Evolutionary conservation across 768 basidiomycete genomes (phyloP), one percentile per base, ranked within the genome.

Genomic region (Suillus cothurnatus): DNA sequence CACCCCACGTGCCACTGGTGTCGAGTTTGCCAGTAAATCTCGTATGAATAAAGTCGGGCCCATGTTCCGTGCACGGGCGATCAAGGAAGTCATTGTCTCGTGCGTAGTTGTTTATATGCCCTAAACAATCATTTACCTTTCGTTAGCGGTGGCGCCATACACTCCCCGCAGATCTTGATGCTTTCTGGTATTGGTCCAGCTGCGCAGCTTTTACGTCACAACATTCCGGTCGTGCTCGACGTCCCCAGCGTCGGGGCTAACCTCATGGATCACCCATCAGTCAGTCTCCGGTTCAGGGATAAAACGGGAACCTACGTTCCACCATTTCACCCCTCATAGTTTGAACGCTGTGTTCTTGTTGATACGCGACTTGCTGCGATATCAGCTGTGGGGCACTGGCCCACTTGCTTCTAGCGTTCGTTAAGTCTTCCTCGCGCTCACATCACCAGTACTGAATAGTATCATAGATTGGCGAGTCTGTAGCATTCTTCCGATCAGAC

Each of bases 141-240:
- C 56, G 49, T 38, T 39, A 90, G 88, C 15, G 87, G 83, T 36
- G 88, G 88, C 0, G 82, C 88, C 3, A 73, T 91, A 8, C 87
- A 91, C 68, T 83, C 87, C 7, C 89, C 89, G 4, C 76, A 90
- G 79, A 83, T 91, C 60, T 80, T 92, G 17, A 82, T 90, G 82
- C 81, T 92, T 21, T 92, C 90, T 21, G 94, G 94, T 14, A 78
- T 95, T 56, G 94, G 93, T 3, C 90, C 92, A 41, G 81, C 82
- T 2, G 79, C 79, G 1, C 81, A 90, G 15, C 80, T 94, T 43
- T 68, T 78, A 14, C 73, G 79, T 43, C 78, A 87, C 63, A 75
- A 76, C 6, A 88, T 95, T 26, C 79, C 84, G 0, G 76, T 88
- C 36, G 77, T 88, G 23, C 71, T 85, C 7, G 86, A 93, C 69